Evolutionary conservation across 1,139 yeast genomes (phyloP).

Genomic region (Scheffersomyces segobiensis): DNA sequence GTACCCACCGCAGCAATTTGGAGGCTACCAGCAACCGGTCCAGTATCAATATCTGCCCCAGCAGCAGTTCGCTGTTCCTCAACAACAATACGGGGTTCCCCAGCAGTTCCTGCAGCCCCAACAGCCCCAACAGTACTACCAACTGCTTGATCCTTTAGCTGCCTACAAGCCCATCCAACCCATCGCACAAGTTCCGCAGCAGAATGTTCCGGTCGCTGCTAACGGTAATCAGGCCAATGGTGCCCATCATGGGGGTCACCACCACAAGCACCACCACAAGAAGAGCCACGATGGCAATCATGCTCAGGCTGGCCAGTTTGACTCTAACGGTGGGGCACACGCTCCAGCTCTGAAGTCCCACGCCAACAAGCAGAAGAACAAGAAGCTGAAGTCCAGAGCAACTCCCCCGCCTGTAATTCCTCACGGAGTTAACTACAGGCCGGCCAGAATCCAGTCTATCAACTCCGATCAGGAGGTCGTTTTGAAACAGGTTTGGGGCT

Average conservation of each 20-base stretch:
- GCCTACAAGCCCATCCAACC: neutral
- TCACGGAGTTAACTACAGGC: constrained; percentile 22
- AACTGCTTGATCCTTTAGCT: neutral
- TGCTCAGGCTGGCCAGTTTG: neutral
- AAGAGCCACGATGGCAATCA: neutral
- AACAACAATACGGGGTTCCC: neutral
- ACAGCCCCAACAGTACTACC: neutral
- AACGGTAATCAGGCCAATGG: neutral
- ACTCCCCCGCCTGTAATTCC: neutral
- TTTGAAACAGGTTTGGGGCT: constrained; percentile 77
- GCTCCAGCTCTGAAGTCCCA: constrained; percentile 5
- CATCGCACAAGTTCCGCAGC: neutral
- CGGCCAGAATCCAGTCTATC: constrained; percentile 63
- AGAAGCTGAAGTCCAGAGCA: neutral
- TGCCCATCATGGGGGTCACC: neutral
- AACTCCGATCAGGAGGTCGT: constrained; percentile 62
- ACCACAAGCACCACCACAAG: neutral
- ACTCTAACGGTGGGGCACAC: constrained; percentile 2
- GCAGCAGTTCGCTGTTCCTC: neutral
- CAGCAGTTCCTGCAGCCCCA: constrained; percentile 1
- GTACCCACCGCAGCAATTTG: neutral
- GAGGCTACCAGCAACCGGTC: neutral
- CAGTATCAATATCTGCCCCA: neutral
- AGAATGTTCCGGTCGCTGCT: neutral
- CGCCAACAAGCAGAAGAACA: constrained; percentile 6